A percentile compares a stretch with the other conserved stretches of the same genome.
These are phyloP conservation scores for Sphagnum magellanicum DNA, from an alignment of 228 moss, liverwort and hornwort genomes.

Conservation along the genomic window DNA sequence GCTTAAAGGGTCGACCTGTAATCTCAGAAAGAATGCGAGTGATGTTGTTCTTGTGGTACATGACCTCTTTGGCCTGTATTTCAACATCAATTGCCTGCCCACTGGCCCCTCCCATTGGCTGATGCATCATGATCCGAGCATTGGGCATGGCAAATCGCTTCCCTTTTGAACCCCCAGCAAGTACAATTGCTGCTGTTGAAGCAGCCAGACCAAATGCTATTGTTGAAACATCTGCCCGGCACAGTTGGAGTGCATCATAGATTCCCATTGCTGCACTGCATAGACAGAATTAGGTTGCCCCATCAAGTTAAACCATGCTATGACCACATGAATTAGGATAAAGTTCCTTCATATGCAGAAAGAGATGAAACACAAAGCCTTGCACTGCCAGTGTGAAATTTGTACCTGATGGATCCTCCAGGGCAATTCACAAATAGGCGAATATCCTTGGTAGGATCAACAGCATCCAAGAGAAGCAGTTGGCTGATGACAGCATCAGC, in stretches of 20 bases:
- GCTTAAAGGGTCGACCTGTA: conserved; percentile 63
- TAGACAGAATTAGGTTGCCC: conserved; percentile 1
- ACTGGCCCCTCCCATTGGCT: conserved; percentile 94
- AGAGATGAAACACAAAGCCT: too few relatives aligned
- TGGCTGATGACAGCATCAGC: conserved; percentile 93
- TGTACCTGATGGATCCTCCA: conserved; percentile 81
- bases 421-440: conserved; percentile 94
- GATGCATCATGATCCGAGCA: conserved; percentile 96
- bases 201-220: conserved; percentile 93
- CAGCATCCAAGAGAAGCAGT: conserved; percentile 86
- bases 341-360: too few relatives aligned
- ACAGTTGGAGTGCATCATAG: conserved; percentile 90
- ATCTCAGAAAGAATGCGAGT: conserved; percentile 88
- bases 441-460: conserved; percentile 82
- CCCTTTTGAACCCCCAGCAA: conserved; percentile 88
- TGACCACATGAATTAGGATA: neutral
- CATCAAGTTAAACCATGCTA: neutral
- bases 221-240: conserved; percentile 86
- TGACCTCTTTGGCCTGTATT: conserved; percentile 98
- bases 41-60: conserved; percentile 95
- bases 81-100: conserved; percentile 98
- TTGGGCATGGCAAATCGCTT: conserved; percentile 95
- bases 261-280: conserved; percentile 97
- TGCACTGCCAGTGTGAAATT: too few relatives aligned
- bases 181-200: conserved; percentile 85